phyloP scores from a whole-genome alignment of 768 basidiomycete species.

The Pholiota microspora region DNA sequence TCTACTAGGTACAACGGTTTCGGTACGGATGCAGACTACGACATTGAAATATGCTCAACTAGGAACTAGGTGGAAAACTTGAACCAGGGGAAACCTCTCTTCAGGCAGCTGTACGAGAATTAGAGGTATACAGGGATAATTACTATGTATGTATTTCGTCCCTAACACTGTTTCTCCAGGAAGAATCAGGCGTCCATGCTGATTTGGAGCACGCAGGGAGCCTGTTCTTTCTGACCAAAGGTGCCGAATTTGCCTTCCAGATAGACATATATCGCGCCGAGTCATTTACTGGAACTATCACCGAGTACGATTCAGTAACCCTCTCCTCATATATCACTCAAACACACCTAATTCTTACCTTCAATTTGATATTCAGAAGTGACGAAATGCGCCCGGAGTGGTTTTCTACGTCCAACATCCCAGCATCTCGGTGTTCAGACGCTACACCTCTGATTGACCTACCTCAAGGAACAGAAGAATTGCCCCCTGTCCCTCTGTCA shows the following conservation, averaged over 20 bases:
- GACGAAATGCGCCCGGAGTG: conserved; percentile 89
- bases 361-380: conserved; percentile 42
- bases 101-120: conserved; percentile 76
- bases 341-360: neutral
- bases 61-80: conserved; percentile 63
- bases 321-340: neutral
- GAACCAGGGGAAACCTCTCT: conserved; percentile 67
- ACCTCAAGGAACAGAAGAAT: too few species aligned
- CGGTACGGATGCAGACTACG: conserved; percentile 35
- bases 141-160: too few species aligned
- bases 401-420: conserved; percentile 43
- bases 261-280: conserved; percentile 73
- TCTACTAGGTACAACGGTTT: conserved; percentile 78
- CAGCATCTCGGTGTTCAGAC: too few species aligned
- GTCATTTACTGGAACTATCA: conserved; percentile 54
- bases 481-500: conserved; percentile 55
- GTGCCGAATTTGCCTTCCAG: conserved; percentile 58
- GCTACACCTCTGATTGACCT: too few species aligned
- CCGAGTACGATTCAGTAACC: conserved; percentile 51
- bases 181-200: conserved; percentile 78
- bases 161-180: too few species aligned
- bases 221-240: conserved; percentile 60
- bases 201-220: conserved; percentile 61
- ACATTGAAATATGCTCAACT: neutral
- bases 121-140: conserved; percentile 51